Evolutionary conservation across 176 grass and related monocot species (phyloP).

Genomic region (Hordeum marinum): DNA sequence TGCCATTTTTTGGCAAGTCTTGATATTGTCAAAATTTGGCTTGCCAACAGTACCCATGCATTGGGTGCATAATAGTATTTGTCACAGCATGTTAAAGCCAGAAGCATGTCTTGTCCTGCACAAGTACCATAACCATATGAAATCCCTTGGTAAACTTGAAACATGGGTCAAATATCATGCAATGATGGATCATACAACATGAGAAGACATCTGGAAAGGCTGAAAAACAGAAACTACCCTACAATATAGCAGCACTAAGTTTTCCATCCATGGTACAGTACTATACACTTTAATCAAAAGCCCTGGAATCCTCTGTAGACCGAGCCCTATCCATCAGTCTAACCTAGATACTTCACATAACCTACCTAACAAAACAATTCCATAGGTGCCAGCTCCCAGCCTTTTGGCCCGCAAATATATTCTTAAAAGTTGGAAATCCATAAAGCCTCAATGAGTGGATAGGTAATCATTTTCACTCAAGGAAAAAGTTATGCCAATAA

Average conservation of each 20-base stretch:
- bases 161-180: neutral
- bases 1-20: too few relatives aligned
- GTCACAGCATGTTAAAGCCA: neutral
- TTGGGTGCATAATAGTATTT: neutral
- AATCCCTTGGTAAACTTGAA: neutral
- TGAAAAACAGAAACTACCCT: neutral
- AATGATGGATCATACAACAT: neutral
- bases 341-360: constrained; percentile 4
- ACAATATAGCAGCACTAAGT: neutral
- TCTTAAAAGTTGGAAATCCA: neutral
- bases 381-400: neutral
- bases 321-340: neutral
- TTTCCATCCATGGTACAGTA: neutral
- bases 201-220: neutral
- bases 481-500: neutral
- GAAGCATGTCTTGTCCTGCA: neutral
- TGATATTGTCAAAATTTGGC: too few relatives aligned
- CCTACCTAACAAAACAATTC: neutral
- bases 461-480: constrained; percentile 9
- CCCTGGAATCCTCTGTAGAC: neutral
- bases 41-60: neutral
- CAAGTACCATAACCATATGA: neutral
- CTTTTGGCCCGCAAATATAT: neutral
- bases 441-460: neutral
- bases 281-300: neutral